These are phyloP conservation scores for Cyberlindnera xishuangbannaensis DNA, from an alignment of 805 yeast genomes.

Conservation along the genomic window DNA sequence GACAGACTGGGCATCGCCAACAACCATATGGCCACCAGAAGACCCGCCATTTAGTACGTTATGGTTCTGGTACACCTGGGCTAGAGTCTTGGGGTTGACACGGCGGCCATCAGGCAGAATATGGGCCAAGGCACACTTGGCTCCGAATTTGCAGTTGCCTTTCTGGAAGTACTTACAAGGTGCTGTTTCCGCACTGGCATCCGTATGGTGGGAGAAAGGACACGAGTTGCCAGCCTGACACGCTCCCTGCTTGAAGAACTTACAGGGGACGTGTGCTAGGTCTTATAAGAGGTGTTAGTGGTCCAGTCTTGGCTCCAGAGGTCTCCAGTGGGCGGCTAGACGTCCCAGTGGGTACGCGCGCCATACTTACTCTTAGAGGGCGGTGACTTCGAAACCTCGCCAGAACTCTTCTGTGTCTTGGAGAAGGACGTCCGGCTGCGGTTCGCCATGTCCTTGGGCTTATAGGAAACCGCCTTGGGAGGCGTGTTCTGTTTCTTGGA, in stretches of 20 bases:
- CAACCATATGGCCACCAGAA: too few species aligned
- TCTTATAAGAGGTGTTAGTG: conserved; percentile 32
- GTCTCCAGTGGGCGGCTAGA: too few species aligned
- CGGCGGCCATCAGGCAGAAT: conserved; percentile 84
- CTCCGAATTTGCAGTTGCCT: conserved; percentile 96
- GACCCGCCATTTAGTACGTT: conserved; percentile 9
- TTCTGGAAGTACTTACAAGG: conserved; percentile 92
- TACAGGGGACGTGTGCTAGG: conserved; percentile 93
- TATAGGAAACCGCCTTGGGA: too few species aligned
- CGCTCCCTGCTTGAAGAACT: conserved; percentile 84
- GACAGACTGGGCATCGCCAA: too few species aligned
- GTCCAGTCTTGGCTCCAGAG: conserved; percentile 14
- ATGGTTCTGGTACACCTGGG: conserved; percentile 27
- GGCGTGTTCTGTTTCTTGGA: too few species aligned
- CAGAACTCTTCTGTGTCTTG: conserved; percentile 8
- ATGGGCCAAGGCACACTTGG: conserved; percentile 92
- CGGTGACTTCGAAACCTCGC: conserved; percentile 22
- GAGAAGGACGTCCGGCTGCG: conserved; percentile 10
- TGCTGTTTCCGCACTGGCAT: conserved; percentile 39
- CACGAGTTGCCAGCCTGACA: conserved; percentile 94
- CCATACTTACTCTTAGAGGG: conserved; percentile 24
- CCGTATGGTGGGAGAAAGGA: conserved; percentile 78
- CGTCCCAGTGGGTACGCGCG: too few species aligned
- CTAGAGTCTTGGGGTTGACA: conserved; percentile 47
- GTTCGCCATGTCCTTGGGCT: neutral